These are phyloP conservation scores for Arachis hypogaea DNA, from an alignment of 306 rosid species.

Conservation along the genomic window DNA sequence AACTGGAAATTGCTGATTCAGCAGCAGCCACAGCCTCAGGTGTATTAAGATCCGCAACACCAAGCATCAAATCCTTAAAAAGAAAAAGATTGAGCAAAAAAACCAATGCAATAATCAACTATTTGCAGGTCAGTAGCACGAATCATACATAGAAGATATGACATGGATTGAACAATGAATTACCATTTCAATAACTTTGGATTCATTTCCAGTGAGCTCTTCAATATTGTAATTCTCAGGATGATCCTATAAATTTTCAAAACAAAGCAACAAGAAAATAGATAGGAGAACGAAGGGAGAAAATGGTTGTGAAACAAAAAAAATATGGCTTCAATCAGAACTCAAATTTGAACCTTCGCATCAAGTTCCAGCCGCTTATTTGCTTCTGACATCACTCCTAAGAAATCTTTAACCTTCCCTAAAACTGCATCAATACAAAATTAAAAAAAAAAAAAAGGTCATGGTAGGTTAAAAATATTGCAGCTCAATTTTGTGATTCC, in stretches of 20 bases:
- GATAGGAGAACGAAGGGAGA: no score
- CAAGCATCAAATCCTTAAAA: slow-evolving; percentile 81
- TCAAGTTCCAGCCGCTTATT: slow-evolving; percentile 59
- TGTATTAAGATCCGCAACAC: slow-evolving; percentile 84
- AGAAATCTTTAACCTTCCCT: slow-evolving; percentile 54
- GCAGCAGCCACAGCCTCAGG: slow-evolving; percentile 95
- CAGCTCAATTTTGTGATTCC: background rate
- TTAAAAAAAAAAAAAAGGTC: slow-evolving; percentile 3
- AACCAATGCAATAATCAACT: slow-evolving; percentile 2
- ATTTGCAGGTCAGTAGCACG: slow-evolving; percentile 3
- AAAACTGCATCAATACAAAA: slow-evolving; percentile 37
- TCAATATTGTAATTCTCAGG: slow-evolving; percentile 69
- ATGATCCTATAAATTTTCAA: slow-evolving; percentile 54
- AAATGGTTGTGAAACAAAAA: background rate
- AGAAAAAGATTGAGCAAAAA: slow-evolving; percentile 21
- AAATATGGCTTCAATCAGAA: slow-evolving; percentile 13
- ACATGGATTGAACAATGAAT: background rate
- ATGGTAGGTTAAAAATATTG: background rate
- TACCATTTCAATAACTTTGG: slow-evolving; percentile 78
- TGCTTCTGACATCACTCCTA: slow-evolving; percentile 81
- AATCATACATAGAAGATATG: background rate
- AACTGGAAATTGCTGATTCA: slow-evolving; percentile 67
- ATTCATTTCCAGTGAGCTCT: slow-evolving; percentile 73
- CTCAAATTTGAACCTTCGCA: slow-evolving; percentile 65
- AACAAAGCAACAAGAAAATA: background rate